Base-by-base conservation (phyloP, 768 basidiomycete genomes). In the Podaxis sp. region DNA sequence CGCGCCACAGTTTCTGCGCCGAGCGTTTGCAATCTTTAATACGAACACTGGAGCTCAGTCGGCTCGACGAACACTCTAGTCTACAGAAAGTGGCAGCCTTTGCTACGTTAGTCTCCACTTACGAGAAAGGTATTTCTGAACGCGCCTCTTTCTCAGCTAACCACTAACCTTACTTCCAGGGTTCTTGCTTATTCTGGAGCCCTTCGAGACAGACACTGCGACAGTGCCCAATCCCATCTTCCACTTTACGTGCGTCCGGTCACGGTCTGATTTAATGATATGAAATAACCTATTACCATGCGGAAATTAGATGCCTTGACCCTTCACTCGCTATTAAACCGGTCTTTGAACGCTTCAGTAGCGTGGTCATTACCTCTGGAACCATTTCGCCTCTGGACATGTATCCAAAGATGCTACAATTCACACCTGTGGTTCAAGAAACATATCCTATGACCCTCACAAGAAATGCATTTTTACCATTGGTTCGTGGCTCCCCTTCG, bases 371-470 rank as follows among this genome's bases (percentile, higher is more conserved):
- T 73, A 99, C 97, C 0, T 98, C 95, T 3, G 97, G 97, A 68
- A 99, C 97, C 11, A 95, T 99, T 68, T 98, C 96, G 0, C 97
- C 97, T 2, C 76, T 99, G 62, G 97, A 99, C 76, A 99, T 99
- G 97, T 99, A 99, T 74, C 97, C 97, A 12, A 99, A 99, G 77
- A 99, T 99, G 93, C 82, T 99, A 33, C 94, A 95, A 67, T 99
- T 99, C 75, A 93, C 93, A 17, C 96, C 97, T 2, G 95, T 96
- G 20, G 92, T 98, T 5, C 92, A 95, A 77, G 96, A 98, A 75
- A 93, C 92, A 1, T 99, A 99, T 77, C 86, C 96, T 1, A 99
- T 99, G 97, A 96, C 97, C 20, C 82, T 99, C 49, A 92, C 94
- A 12, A 85, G 97, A 65, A 96, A 98, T 70, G 95, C 96, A 33